A percentile compares a stretch with the other conserved stretches of the same genome.
Conservation (phyloP, 2,329 filamentous ascomycete species). For the Ciborinia camelliae region DNA sequence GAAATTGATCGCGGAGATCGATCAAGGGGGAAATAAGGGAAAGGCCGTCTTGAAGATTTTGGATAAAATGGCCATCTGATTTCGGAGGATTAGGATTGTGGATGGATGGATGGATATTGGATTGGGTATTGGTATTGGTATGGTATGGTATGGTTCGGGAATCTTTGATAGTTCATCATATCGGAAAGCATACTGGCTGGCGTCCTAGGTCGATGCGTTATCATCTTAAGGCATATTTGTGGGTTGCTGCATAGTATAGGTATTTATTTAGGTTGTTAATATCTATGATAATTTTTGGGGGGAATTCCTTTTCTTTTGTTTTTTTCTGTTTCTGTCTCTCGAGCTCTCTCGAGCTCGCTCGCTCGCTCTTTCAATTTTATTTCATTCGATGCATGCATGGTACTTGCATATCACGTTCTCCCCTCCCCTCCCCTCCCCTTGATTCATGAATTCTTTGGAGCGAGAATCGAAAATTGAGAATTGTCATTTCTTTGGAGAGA, state of each 20-base stretch:
- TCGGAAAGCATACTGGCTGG: neutral
- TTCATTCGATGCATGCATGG: neutral
- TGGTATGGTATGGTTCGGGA: neutral
- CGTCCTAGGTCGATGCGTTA: neutral
- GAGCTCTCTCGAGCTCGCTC: no score
- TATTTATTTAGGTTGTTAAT: neutral
- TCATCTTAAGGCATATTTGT: neutral
- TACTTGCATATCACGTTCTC: no score
- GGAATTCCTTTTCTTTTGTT: neutral
- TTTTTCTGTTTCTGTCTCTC: neutral
- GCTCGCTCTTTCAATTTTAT: neutral
- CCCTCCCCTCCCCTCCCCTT: no score
- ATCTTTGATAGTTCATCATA: neutral
- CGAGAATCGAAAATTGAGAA: no score
- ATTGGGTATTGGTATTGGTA: neutral
- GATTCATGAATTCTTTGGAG: no score
- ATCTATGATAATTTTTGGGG: neutral
- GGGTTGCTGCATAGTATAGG: neutral
- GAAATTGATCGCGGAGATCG: conserved; percentile 60
- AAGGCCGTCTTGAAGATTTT: conserved; percentile 62
- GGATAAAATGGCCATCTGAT: conserved; percentile 55
- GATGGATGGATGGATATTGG: no score
- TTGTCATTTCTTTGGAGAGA: no score
- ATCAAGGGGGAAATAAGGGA: conserved; percentile 53
- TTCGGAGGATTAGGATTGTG: neutral